These are phyloP conservation scores for Aspergillus diversus DNA, from an alignment of 495 filamentous ascomycete genomes.

Conservation along the genomic window DNA sequence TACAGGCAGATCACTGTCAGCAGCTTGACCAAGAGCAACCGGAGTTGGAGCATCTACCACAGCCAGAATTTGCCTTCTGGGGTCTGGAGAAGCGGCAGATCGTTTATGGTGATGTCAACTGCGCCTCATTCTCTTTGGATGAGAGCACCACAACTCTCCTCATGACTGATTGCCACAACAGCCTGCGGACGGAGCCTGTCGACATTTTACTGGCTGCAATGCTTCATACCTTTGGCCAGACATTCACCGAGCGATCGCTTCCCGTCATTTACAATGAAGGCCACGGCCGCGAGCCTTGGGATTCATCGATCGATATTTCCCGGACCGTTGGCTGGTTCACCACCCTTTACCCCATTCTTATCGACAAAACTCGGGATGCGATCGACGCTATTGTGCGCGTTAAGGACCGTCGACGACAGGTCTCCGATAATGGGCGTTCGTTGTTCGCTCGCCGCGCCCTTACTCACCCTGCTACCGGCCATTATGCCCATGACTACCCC, in stretches of 20 bases:
- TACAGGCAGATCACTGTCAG: no score
- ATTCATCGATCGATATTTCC: slow-evolving; percentile 56
- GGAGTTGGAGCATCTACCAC: no score
- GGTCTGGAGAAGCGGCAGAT: slow-evolving; percentile 49
- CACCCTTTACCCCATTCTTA: slow-evolving; percentile 53
- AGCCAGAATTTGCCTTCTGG: slow-evolving; percentile 52
- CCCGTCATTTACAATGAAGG: slow-evolving; percentile 61
- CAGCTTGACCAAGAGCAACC: no score
- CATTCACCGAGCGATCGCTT: slow-evolving; percentile 53
- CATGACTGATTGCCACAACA: slow-evolving; percentile 45
- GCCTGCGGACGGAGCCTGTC: slow-evolving; percentile 53
- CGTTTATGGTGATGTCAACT: slow-evolving; percentile 54
- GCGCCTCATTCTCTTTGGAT: slow-evolving; percentile 15
- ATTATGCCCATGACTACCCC: slow-evolving; percentile 50
- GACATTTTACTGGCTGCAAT: slow-evolving; percentile 58
- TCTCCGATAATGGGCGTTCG: slow-evolving; percentile 47
- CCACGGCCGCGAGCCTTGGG: slow-evolving; percentile 60
- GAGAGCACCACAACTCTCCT: no score
- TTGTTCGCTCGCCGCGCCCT: not conserved
- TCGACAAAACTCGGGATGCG: slow-evolving; percentile 22
- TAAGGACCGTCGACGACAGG: slow-evolving; percentile 49
- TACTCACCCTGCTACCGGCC: not conserved
- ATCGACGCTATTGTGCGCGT: slow-evolving; percentile 46
- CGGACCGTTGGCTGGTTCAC: slow-evolving; percentile 68
- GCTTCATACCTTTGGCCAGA: slow-evolving; percentile 52